A percentile compares a stretch with the other conserved stretches of the same genome.
phyloP scores from a whole-genome alignment of 352 stramenopile genomes.

The Globisporangium carolinianum region DNA sequence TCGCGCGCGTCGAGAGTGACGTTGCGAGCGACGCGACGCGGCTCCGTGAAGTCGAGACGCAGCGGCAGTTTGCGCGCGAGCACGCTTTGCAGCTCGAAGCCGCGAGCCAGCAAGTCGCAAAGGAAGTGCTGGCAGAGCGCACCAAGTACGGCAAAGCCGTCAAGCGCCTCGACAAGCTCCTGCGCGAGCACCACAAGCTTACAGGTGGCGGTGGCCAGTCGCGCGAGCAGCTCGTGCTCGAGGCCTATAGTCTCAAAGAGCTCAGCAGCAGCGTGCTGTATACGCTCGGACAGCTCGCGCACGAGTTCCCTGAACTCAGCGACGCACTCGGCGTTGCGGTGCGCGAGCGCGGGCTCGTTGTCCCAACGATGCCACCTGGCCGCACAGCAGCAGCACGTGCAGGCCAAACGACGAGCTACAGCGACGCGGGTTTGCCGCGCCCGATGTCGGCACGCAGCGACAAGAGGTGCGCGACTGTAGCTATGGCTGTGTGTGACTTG shows the following conservation, averaged over 20 bases:
- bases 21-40: constrained; percentile 58
- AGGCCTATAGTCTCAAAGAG: constrained; percentile 69
- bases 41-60: constrained; percentile 61
- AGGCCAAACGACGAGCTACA: constrained; percentile 15
- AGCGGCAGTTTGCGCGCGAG: constrained; percentile 54
- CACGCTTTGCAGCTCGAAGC: constrained; percentile 57
- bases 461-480: constrained; percentile 21
- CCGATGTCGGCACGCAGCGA: constrained; percentile 64
- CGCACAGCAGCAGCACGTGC: constrained; percentile 45
- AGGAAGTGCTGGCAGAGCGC: constrained; percentile 59
- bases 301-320: constrained; percentile 92
- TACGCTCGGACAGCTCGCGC: constrained; percentile 88
- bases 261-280: constrained; percentile 85
- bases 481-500: neutral
- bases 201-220: constrained; percentile 23
- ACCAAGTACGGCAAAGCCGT: constrained; percentile 62
- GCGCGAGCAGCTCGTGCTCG: constrained; percentile 82
- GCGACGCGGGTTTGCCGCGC: constrained; percentile 27
- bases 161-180: constrained; percentile 64
- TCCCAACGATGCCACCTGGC: constrained; percentile 66
- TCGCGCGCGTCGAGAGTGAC: constrained; percentile 87
- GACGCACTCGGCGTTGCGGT: constrained; percentile 71
- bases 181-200: constrained; percentile 51
- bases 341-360: constrained; percentile 66
- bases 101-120: constrained; percentile 56